phyloP scores from a whole-genome alignment of 306 rosid species.

The Cicer judaicum region DNA sequence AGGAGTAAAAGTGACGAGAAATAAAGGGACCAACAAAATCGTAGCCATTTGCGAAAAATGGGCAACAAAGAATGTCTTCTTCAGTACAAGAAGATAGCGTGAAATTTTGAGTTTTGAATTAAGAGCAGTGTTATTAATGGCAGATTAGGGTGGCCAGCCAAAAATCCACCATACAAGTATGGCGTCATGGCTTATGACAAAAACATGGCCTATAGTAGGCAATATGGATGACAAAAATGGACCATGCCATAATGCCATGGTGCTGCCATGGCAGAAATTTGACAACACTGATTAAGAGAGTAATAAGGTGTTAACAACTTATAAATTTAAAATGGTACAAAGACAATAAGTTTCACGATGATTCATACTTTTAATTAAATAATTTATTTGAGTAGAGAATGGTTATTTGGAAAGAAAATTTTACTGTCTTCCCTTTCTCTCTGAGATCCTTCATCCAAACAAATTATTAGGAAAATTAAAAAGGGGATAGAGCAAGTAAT shows the following conservation, averaged over 20 bases:
- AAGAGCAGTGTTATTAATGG: background rate
- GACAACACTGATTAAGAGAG: too few species aligned
- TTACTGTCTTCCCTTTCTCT: background rate
- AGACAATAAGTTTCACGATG: background rate
- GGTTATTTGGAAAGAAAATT: background rate
- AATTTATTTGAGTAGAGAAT: background rate
- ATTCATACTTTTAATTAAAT: background rate
- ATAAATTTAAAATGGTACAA: background rate
- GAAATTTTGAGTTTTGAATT: background rate
- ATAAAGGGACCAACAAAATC: background rate
- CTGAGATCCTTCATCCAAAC: background rate
- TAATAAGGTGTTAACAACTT: background rate
- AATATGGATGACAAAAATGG: too few species aligned
- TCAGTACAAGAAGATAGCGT: background rate
- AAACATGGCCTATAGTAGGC: too few species aligned
- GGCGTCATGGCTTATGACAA: too few species aligned
- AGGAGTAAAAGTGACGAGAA: background rate
- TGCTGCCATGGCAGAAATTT: too few species aligned
- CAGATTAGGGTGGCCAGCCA: too few species aligned
- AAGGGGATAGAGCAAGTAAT: background rate
- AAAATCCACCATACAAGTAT: too few species aligned
- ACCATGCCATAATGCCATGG: too few species aligned
- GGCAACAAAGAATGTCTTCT: slow-evolving; percentile 14
- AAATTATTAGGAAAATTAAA: background rate
- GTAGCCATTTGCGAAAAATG: background rate